These are phyloP conservation scores for Naganishia albida DNA, from an alignment of 1,284 basidiomycete species.

Conservation along the genomic window DNA sequence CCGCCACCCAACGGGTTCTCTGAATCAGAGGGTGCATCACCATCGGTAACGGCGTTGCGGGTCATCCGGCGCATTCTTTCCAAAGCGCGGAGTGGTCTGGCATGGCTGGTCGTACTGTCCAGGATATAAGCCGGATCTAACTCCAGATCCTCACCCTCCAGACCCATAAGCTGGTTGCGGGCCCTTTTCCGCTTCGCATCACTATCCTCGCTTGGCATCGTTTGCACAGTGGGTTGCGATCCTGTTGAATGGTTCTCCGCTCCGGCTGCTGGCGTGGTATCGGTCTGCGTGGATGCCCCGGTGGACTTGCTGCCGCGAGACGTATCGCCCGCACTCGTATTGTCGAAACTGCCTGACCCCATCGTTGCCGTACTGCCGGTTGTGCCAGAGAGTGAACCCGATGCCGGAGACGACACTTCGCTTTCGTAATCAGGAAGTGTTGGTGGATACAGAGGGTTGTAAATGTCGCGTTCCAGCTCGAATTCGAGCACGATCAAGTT, in stretches of 20 bases:
- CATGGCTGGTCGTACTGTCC: constrained; percentile 71
- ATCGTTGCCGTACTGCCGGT: constrained; percentile 41
- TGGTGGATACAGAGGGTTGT: constrained; percentile 64
- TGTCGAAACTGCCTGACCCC: constrained; percentile 34
- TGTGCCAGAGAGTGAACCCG: constrained; percentile 15
- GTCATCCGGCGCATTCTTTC: constrained; percentile 65
- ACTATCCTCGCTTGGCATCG: constrained; percentile 3
- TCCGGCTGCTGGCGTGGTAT: constrained; percentile 17
- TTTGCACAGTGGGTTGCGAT: constrained; percentile 17
- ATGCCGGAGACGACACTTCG: constrained; percentile 29
- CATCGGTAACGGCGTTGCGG: constrained; percentile 22
- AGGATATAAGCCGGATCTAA: constrained; percentile 65
- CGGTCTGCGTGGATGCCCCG: constrained; percentile 14
- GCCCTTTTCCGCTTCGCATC: constrained; percentile 1
- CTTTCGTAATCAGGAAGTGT: constrained; percentile 42
- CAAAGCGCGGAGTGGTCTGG: constrained; percentile 72
- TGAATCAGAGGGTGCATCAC: not conserved
- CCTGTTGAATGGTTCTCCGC: constrained; percentile 2
- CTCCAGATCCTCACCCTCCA: constrained; percentile 46
- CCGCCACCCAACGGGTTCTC: constrained; percentile 33
- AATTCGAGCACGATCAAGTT: constrained; percentile 73
- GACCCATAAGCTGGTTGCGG: constrained; percentile 39
- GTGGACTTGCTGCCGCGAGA: constrained; percentile 23
- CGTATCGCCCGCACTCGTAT: constrained; percentile 33
- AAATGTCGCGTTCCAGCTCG: constrained; percentile 70